Evolutionary conservation across 805 yeast genomes (phyloP), one percentile per base, ranked within the genome.

Genomic region (Pichia nanzhaoensis): DNA sequence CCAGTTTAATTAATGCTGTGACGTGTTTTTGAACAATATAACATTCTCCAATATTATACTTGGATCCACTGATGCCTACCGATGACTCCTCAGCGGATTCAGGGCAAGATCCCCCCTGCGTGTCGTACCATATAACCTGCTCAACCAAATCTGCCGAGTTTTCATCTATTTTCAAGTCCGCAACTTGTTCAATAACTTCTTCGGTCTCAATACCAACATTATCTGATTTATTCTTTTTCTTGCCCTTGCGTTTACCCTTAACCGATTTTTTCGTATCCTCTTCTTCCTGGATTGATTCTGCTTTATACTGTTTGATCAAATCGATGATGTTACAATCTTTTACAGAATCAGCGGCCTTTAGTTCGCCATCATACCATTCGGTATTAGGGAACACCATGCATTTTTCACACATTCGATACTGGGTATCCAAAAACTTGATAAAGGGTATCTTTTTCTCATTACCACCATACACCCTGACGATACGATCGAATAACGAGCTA

Each of bases 71-170:
- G 63, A 44, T 42, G 46, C 50, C 39, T 37, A 14, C 39, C 4
- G 31, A 7, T 1, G 63, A 65, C 5, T 62, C 62, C 13, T 67
- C 70, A 16, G 71, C 69, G 46, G 68, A 67, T 57, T 90, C 97
- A 0, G 77, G 78, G 55, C 71, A 89, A 32, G 82, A 84, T 7
- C 88, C 95, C 16, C 96, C 96, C 64, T 88, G 93, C 0, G 98
- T 93, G 56, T 93, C 98, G 52, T 83, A 81, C 96, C 96, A 90
- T 1, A 88, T 67, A 0, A 82, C 58, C 2, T 82, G 77, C 1
- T 68, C 67, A 1, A 59, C 60, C 0, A 91, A 77, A 9, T 76
- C 80, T 5, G 35, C 40, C n/a, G 36, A 22, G 16, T 4, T 10
- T 49, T 44, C 42, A 22, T 38, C 39, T 13, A 22, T 24, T 14